Conservation (phyloP, 805 yeast genomes). For the Zygosaccharomyces lentus region DNA sequence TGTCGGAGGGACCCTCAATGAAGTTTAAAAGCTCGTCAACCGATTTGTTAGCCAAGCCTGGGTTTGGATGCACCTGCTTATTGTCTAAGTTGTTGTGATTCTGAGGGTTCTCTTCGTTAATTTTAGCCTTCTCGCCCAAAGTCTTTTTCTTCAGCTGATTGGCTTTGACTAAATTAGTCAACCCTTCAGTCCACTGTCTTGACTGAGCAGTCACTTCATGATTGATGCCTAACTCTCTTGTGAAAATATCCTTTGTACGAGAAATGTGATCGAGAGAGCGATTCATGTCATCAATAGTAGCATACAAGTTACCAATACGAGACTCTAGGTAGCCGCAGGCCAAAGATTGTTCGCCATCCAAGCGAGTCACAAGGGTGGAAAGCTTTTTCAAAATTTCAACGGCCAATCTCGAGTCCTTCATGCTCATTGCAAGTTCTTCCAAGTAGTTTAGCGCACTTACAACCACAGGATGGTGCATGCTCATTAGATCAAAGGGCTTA, state of each 20-base stretch:
- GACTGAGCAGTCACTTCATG: constrained; percentile 66
- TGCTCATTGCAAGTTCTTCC: constrained; percentile 55
- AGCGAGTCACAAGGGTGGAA: constrained; percentile 43
- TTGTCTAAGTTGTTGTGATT: constrained; percentile 24
- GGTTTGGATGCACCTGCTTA: constrained; percentile 39
- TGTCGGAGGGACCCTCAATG: constrained; percentile 53
- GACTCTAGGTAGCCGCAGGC: constrained; percentile 62
- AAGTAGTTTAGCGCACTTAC: constrained; percentile 47
- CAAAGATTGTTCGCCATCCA: constrained; percentile 57
- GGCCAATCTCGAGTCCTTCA: constrained; percentile 54
- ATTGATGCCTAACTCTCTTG: constrained; percentile 57
- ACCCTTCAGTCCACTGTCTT: constrained; percentile 56
- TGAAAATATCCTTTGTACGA: constrained; percentile 55
- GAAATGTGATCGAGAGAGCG: constrained; percentile 55
- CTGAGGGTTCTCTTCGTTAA: constrained; percentile 17
- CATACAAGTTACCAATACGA: constrained; percentile 62
- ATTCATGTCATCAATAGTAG: constrained; percentile 47
- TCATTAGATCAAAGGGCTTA: constrained; percentile 41
- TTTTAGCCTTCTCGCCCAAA: constrained; percentile 30
- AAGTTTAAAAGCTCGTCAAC: constrained; percentile 69
- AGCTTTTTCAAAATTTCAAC: constrained; percentile 51
- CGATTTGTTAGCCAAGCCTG: constrained; percentile 58
- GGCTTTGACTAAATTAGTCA: constrained; percentile 39
- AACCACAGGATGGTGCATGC: constrained; percentile 66
- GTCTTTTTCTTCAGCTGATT: constrained; percentile 27